phyloP scores from a whole-genome alignment of 2,329 filamentous ascomycete genomes.

The Phyllosticta citrichinensis region DNA sequence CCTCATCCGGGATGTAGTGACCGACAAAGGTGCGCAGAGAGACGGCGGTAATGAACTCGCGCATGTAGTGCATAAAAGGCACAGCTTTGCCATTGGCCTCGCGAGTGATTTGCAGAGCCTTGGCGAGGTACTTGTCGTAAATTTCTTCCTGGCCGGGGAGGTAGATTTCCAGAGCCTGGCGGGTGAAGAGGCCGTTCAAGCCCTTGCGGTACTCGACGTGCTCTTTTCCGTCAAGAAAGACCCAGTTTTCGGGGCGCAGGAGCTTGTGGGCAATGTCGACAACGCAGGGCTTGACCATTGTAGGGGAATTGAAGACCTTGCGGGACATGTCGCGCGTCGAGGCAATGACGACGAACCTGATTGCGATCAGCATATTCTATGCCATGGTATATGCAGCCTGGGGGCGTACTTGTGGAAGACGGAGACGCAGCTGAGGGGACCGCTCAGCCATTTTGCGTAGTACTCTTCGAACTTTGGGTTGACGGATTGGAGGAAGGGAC shows the following conservation, averaged over 20 bases:
- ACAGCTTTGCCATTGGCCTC: slow-evolving; percentile 64
- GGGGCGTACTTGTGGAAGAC: slow-evolving; percentile 86
- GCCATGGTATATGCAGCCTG: neutral
- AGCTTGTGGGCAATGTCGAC: slow-evolving; percentile 93
- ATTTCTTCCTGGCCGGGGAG: slow-evolving; percentile 88
- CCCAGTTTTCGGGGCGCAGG: slow-evolving; percentile 86
- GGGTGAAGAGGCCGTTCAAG: slow-evolving; percentile 87
- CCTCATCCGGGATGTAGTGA: slow-evolving; percentile 83
- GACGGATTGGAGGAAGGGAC: slow-evolving; percentile 88
- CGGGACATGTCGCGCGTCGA: slow-evolving; percentile 90
- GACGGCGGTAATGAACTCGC: slow-evolving; percentile 88
- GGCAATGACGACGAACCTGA: slow-evolving; percentile 90
- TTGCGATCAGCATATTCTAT: neutral
- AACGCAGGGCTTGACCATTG: slow-evolving; percentile 89
- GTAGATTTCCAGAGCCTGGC: slow-evolving; percentile 76
- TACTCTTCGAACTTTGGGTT: slow-evolving; percentile 89
- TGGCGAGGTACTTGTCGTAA: slow-evolving; percentile 76
- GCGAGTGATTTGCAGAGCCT: slow-evolving; percentile 62
- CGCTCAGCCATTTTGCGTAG: slow-evolving; percentile 84
- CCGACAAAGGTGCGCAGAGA: slow-evolving; percentile 96
- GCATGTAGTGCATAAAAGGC: slow-evolving; percentile 85
- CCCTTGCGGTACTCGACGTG: slow-evolving; percentile 98
- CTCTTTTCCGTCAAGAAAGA: slow-evolving; percentile 88
- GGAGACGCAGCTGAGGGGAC: slow-evolving; percentile 87
- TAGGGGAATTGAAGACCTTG: slow-evolving; percentile 92